Percentiles rank a stretch among this genome's conserved stretches.
phyloP scores from a whole-genome alignment of 805 yeast species.

The Candida takata region DNA sequence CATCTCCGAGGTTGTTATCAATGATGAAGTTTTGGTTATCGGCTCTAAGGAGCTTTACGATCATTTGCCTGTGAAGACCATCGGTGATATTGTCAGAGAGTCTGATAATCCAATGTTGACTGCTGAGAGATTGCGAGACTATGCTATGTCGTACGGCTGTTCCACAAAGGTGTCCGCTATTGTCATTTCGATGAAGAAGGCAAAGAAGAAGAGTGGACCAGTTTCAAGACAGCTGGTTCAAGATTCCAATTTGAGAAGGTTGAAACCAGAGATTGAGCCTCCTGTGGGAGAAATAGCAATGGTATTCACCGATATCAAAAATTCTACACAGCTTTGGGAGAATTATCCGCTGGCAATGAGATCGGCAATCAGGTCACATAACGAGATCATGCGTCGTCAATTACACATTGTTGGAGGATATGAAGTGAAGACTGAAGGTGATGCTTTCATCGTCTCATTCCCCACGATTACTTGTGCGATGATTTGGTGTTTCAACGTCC shows the following conservation, averaged over 20 bases:
- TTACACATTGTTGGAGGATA: constrained; percentile 91
- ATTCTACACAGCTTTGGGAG: constrained; percentile 92
- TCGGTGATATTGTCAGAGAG: constrained; percentile 83
- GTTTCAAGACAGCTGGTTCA: constrained; percentile 48
- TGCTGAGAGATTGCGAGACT: constrained; percentile 88
- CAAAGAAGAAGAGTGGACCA: constrained; percentile 26
- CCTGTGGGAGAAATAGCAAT: constrained; percentile 93
- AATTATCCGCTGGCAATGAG: constrained; percentile 89
- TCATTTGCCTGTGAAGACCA: constrained; percentile 69
- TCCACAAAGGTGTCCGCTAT: constrained; percentile 71
- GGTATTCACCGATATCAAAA: constrained; percentile 96
- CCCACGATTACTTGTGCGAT: constrained; percentile 88
- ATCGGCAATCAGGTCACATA: constrained; percentile 92
- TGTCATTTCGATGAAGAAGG: constrained; percentile 64
- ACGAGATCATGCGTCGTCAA: constrained; percentile 89
- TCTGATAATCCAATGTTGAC: constrained; percentile 82
- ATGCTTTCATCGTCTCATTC: constrained; percentile 96
- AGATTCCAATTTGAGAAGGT: constrained; percentile 73
- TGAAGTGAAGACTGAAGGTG: constrained; percentile 99
- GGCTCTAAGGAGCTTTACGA: constrained; percentile 88
- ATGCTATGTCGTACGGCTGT: constrained; percentile 90
- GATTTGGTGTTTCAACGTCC: constrained; percentile 92
- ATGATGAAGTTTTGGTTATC: constrained; percentile 79
- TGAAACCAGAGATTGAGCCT: constrained; percentile 87
- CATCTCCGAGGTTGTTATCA: constrained; percentile 51